Conservation (phyloP, 2,329 filamentous ascomycete genomes). For the Teratosphaeria destructans region DNA sequence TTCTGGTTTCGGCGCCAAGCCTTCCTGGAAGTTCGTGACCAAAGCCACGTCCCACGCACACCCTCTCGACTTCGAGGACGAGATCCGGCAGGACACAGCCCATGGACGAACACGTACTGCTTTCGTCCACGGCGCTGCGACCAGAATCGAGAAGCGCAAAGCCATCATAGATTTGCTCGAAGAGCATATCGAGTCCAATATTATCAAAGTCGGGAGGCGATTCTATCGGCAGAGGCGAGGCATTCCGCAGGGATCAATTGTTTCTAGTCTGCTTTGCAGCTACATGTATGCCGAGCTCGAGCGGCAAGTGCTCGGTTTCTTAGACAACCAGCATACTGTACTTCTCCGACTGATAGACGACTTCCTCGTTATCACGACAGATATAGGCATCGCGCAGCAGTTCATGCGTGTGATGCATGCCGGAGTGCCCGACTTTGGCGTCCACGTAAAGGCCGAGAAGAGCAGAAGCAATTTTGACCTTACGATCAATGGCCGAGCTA, state of each 20-base stretch:
- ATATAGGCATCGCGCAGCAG: conserved; percentile 51
- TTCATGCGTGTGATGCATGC: conserved; percentile 75
- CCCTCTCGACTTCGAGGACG: conserved; percentile 21
- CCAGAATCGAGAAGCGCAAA: conserved; percentile 46
- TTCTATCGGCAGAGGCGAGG: conserved; percentile 79
- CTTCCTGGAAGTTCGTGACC: conserved; percentile 31
- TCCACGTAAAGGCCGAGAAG: conserved; percentile 66
- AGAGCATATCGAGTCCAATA: conserved; percentile 73
- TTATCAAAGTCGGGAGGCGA: conserved; percentile 80
- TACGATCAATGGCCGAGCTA: conserved; percentile 41
- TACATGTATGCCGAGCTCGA: conserved; percentile 94
- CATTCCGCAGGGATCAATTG: conserved; percentile 84
- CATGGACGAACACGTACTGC: conserved; percentile 51
- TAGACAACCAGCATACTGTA: conserved; percentile 46
- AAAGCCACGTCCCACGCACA: conserved; percentile 25
- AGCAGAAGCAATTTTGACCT: conserved; percentile 76
- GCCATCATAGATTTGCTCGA: conserved; percentile 59
- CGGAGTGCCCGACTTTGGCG: conserved; percentile 70
- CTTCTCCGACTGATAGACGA: conserved; percentile 83
- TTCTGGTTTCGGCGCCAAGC: conserved; percentile 24
- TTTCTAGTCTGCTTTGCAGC: conserved; percentile 82
- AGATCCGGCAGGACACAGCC: conserved; percentile 12
- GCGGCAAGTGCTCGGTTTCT: conserved; percentile 55
- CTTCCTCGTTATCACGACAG: conserved; percentile 75
- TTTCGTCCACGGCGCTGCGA: conserved; percentile 61